Base-by-base conservation (phyloP, 1,284 basidiomycete genomes). In the Fomitopsis pinicola region DNA sequence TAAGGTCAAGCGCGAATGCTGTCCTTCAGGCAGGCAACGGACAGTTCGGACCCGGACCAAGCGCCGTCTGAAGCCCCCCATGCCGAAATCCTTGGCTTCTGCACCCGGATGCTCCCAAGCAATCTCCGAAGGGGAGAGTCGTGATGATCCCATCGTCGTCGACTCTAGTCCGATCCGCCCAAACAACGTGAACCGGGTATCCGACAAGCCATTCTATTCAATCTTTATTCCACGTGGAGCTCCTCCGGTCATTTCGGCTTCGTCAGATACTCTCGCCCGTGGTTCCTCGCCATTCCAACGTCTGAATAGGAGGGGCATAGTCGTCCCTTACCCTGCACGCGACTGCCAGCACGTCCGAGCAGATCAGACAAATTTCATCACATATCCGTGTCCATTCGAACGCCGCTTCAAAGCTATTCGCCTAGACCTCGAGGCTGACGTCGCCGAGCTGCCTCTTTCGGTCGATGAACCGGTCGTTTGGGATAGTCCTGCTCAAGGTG, bases 331-430 rank as follows among this genome's bases (percentile, higher is more conserved):
- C 67, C 89, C 89, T 40, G 73, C 76, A 64, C 67, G 66, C 57
- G 75, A 76, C 30, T 77, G 73, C n/a, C 89, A 89, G 67, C 89
- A 91, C 72, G 79, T 88, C 62, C 82, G 80, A 66, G 87, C 85
- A 42, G 71, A 75, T 22, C 86, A 86, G 68, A 78, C 71, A 58
- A 36, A 57, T 1, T 70, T 69, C 55, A 35, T 33, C 44, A 45
- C 57, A 40, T 28, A 52, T 58, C 22, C 19, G 40, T 48, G 19
- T 33, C 42, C 57, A 17, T 46, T 64, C 28, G 50, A 36, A 28
- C 60, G 48, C n/a, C 52, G 44, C 48, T 17, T 33, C 14, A 30
- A 50, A 30, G 28, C 12, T 12, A 14, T 22, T 12, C 28, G 48
- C 28, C 14, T 30, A 33, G 26, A 28, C 28, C 30, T 22, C 26